A percentile compares a stretch with the other conserved stretches of the same genome.
phyloP scores from a whole-genome alignment of 2,329 filamentous ascomycete species.

The Davidsoniella australis region DNA sequence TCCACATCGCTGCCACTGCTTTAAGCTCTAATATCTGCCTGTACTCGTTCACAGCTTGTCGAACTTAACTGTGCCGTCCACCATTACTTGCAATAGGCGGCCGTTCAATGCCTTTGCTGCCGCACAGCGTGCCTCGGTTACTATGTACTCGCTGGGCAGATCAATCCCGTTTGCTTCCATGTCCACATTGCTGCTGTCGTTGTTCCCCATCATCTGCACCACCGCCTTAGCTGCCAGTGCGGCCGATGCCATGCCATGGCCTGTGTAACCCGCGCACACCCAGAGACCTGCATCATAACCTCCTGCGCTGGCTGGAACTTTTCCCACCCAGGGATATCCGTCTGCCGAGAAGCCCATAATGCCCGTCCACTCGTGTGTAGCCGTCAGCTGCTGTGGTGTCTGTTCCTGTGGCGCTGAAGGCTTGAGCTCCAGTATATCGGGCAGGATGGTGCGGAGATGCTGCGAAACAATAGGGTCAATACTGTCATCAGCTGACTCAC shows the following conservation, averaged over 20 bases:
- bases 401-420: constrained; percentile 20
- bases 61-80: constrained; percentile 6
- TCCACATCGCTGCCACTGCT: too few species aligned
- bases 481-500: constrained; percentile 40
- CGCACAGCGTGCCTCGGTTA: constrained; percentile 20
- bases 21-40: too few species aligned
- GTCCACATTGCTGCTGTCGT: constrained; percentile 2
- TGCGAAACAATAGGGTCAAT: constrained; percentile 37
- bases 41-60: background rate
- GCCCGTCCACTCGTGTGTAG: constrained; percentile 55
- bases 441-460: constrained; percentile 35
- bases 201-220: constrained; percentile 39
- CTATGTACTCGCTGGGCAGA: constrained; percentile 26
- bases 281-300: constrained; percentile 38
- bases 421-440: constrained; percentile 26
- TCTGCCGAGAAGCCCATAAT: constrained; percentile 65
- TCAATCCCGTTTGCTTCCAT: constrained; percentile 22
- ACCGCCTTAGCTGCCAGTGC: constrained; percentile 48
- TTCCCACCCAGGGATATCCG: constrained; percentile 51
- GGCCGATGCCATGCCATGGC: constrained; percentile 63
- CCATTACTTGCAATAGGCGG: background rate
- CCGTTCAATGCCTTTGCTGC: background rate
- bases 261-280: constrained; percentile 50
- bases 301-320: constrained; percentile 35
- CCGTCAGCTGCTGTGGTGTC: constrained; percentile 25